Conservation (phyloP, 2,329 filamentous ascomycete species). For the Aureobasidium lini region DNA sequence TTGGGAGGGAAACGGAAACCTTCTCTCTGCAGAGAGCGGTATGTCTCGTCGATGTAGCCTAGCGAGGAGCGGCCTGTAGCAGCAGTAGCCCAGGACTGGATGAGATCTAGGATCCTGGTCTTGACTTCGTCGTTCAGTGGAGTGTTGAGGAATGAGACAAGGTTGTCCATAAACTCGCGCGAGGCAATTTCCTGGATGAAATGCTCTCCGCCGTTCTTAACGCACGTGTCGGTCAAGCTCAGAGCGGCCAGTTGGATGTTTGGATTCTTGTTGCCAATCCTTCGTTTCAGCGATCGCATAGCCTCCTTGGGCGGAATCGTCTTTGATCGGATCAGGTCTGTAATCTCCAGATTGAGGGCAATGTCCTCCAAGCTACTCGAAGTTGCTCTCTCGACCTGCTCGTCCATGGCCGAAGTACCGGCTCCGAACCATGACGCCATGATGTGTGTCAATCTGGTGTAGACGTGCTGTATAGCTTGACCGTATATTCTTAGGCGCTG, state of each 20-base stretch:
- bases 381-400: conserved; percentile 93
- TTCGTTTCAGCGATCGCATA: conserved; percentile 89
- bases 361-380: conserved; percentile 97
- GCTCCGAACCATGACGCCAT: conserved; percentile 98
- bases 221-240: conserved; percentile 93
- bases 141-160: conserved; percentile 78
- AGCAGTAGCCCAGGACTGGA: conserved; percentile 87
- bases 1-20: conserved; percentile 85
- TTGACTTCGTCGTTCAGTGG: conserved; percentile 80
- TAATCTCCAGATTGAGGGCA: conserved; percentile 94
- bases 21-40: conserved; percentile 72
- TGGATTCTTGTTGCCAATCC: conserved; percentile 95
- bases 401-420: conserved; percentile 82
- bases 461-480: neutral
- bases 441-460: conserved; percentile 31
- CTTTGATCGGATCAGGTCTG: conserved; percentile 94
- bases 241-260: conserved; percentile 94
- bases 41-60: conserved; percentile 81
- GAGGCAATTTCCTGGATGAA: conserved; percentile 94
- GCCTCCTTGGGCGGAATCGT: conserved; percentile 95
- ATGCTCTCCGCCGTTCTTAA: conserved; percentile 95
- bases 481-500: neutral
- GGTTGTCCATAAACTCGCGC: conserved; percentile 95
- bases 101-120: conserved; percentile 82
- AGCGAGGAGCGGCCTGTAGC: conserved; percentile 79